These are phyloP conservation scores for Marasmius sp. DNA, from an alignment of 1,284 basidiomycete species.

Conservation along the genomic window DNA sequence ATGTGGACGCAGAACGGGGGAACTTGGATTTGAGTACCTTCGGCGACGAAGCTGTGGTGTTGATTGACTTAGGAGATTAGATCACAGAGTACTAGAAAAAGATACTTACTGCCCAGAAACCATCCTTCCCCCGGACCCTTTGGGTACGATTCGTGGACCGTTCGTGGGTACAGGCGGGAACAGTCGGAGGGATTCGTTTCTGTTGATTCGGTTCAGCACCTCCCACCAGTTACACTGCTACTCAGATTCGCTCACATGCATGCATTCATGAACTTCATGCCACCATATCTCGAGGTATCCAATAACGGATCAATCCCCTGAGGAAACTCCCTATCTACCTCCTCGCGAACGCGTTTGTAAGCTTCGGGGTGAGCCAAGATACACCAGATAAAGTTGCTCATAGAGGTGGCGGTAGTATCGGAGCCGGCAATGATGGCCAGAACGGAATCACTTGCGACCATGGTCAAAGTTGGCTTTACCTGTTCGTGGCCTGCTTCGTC, in stretches of 20 bases:
- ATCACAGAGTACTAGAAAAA: background rate
- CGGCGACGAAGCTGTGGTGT: background rate
- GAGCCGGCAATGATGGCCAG: slow-evolving; percentile 58
- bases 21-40: background rate
- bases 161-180: background rate
- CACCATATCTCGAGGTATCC: background rate
- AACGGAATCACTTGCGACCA: slow-evolving; percentile 42
- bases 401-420: slow-evolving; percentile 49
- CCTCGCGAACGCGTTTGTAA: slow-evolving; percentile 44
- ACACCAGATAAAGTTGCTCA: slow-evolving; percentile 39
- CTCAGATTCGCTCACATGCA: background rate
- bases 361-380: slow-evolving; percentile 43
- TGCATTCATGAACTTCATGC: background rate
- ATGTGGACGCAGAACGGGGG: background rate
- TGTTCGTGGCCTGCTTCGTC: slow-evolving; percentile 43
- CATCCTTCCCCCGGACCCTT: background rate
- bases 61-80: background rate
- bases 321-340: slow-evolving; percentile 22
- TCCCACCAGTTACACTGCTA: too few species aligned
- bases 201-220: background rate
- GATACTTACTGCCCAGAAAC: background rate
- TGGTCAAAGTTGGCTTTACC: slow-evolving; percentile 29
- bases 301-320: background rate
- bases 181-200: background rate
- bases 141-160: background rate